Evolutionary conservation across 1,284 basidiomycete genomes (phyloP).

Genomic region (Ganoderma sinense): DNA sequence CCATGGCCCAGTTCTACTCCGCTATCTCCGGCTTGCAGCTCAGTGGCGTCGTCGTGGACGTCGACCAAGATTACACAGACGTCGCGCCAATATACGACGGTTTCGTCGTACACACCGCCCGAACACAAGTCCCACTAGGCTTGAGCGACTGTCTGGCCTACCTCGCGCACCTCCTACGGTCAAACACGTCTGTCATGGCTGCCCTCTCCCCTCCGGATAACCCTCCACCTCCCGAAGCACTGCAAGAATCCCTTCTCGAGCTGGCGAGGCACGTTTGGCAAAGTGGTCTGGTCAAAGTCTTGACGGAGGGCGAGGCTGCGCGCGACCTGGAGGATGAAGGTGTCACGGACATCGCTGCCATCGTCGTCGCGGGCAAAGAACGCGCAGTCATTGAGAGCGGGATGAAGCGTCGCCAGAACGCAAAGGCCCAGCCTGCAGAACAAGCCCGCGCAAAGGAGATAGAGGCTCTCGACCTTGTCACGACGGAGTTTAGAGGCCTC

Average conservation of each 20-base stretch:
- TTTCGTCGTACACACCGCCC: conserved; percentile 66
- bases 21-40: conserved; percentile 64
- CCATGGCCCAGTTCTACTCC: conserved; percentile 86
- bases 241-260: conserved; percentile 60
- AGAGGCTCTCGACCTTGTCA: conserved; percentile 81
- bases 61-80: conserved; percentile 81
- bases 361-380: conserved; percentile 82
- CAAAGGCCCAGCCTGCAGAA: conserved; percentile 81
- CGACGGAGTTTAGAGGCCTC: conserved; percentile 75
- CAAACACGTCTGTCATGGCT: conserved; percentile 70
- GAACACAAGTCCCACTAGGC: conserved; percentile 71
- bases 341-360: conserved; percentile 84
- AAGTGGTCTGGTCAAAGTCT: conserved; percentile 72
- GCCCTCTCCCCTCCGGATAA: conserved; percentile 61
- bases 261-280: conserved; percentile 68
- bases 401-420: conserved; percentile 79
- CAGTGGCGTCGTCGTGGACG: conserved; percentile 86
- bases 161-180: conserved; percentile 75
- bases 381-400: conserved; percentile 83
- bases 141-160: conserved; percentile 78
- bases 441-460: conserved; percentile 82
- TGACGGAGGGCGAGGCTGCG: conserved; percentile 72
- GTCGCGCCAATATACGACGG: conserved; percentile 86
- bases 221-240: conserved; percentile 51
- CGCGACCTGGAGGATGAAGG: conserved; percentile 78